These are phyloP conservation scores for Cenchrus fungigraminus DNA, from an alignment of 176 grass and related monocot species.

Conservation along the genomic window DNA sequence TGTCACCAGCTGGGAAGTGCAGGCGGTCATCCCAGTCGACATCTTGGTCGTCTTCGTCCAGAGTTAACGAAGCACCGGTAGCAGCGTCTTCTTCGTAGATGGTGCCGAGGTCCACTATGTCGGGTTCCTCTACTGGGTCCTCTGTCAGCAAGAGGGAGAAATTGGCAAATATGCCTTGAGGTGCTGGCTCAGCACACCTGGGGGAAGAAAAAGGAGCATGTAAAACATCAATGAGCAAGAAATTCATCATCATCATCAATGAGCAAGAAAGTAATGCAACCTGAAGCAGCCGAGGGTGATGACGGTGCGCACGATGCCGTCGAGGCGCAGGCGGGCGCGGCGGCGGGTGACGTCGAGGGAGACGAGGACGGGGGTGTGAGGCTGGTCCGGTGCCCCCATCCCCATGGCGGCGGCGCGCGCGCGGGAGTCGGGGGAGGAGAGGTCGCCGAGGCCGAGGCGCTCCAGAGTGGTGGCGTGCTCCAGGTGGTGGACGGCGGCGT, in stretches of 20 bases:
- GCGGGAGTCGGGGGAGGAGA: constrained; percentile 53
- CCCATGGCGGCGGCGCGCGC: constrained; percentile 68
- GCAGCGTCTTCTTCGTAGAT: constrained; percentile 48
- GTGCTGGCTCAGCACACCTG: constrained; percentile 72
- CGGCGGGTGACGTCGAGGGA: constrained; percentile 72
- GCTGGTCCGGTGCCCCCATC: background rate
- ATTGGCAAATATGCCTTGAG: constrained; percentile 71
- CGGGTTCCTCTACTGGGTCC: constrained; percentile 69
- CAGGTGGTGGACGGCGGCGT: too few species aligned
- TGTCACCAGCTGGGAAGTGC: constrained; percentile 65
- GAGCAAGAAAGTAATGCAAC: too few species aligned
- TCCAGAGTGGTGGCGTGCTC: too few species aligned
- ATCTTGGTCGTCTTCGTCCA: constrained; percentile 51
- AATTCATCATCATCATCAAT: too few species aligned
- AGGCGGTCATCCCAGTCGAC: constrained; percentile 79
- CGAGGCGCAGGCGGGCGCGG: constrained; percentile 65
- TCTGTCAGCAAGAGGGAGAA: constrained; percentile 73
- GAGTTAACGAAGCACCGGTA: constrained; percentile 14
- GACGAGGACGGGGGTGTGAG: constrained; percentile 62
- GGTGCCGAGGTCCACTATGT: constrained; percentile 47
- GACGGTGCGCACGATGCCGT: constrained; percentile 78
- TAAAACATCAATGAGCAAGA: too few species aligned
- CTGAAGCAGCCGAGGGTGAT: constrained; percentile 80
- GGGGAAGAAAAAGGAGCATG: constrained; percentile 22
- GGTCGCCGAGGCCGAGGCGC: constrained; percentile 68